Evolutionary conservation across 345 rosid genomes (phyloP).

Genomic region (Eucalyptus polybractea): DNA sequence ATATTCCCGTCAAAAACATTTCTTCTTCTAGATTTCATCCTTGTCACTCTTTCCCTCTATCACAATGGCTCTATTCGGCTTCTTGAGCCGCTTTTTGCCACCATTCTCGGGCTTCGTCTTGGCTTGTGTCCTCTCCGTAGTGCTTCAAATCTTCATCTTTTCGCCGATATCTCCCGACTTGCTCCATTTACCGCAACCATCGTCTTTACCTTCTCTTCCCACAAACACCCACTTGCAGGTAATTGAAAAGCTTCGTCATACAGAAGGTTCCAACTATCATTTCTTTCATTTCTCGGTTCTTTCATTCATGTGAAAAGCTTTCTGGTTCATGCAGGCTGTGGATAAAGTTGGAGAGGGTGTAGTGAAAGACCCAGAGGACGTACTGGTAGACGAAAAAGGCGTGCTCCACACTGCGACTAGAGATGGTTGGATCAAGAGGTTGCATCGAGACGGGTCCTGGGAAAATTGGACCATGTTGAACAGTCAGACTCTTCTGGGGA

Average conservation of each 20-base stretch:
- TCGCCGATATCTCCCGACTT: constrained; percentile 29
- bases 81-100: not conserved
- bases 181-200: constrained; percentile 9
- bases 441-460: constrained; percentile 23
- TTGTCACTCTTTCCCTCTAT: not conserved
- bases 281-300: not conserved
- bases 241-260: not conserved
- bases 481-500: constrained; percentile 23
- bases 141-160: constrained; percentile 18
- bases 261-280: not conserved
- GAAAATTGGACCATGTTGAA: constrained; percentile 27
- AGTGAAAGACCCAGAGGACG: constrained; percentile 22
- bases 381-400: constrained; percentile 21
- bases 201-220: not conserved
- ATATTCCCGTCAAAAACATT: not conserved
- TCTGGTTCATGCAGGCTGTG: constrained; percentile 1
- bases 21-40: not conserved
- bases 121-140: constrained; percentile 7
- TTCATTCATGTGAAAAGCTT: not conserved
- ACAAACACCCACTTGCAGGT: constrained; percentile 30
- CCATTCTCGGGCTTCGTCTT: not conserved
- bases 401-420: constrained; percentile 22
- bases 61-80: not conserved
- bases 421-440: constrained; percentile 46
- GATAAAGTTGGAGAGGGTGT: constrained; percentile 32